These are phyloP conservation scores for Colletotrichum horii DNA, from an alignment of 2,329 filamentous ascomycete species.

Conservation along the genomic window DNA sequence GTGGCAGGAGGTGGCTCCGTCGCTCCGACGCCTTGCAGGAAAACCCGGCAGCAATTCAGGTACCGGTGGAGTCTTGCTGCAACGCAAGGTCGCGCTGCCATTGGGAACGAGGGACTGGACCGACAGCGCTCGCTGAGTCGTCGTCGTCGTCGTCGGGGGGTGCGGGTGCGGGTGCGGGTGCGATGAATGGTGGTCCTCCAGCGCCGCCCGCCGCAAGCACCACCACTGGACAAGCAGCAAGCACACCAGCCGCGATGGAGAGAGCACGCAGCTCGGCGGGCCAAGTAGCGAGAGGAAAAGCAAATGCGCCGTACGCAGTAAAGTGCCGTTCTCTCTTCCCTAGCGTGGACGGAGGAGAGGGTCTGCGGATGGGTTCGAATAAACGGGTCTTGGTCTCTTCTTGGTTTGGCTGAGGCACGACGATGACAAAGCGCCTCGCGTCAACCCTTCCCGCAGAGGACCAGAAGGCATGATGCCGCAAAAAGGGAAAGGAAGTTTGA, in stretches of 20 bases:
- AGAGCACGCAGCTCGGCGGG: not conserved
- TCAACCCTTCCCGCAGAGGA: not conserved
- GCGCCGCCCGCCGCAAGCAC: not conserved
- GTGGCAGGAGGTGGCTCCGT: not conserved
- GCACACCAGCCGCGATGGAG: not conserved
- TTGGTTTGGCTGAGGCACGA: not conserved
- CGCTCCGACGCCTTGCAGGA: not conserved
- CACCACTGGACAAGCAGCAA: not conserved
- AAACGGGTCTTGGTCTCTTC: not conserved
- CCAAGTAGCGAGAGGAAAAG: not conserved
- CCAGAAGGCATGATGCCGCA: not conserved
- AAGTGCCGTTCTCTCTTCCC: not conserved
- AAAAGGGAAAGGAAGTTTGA: not conserved
- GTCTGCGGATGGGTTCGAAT: not conserved
- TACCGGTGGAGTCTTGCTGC: not conserved
- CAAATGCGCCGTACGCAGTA: not conserved
- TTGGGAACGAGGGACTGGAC: not conserved
- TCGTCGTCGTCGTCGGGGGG: not conserved
- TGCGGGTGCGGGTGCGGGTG: not conserved
- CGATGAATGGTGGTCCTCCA: not conserved
- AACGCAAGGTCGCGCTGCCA: not conserved
- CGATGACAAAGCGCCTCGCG: not conserved
- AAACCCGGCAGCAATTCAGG: slow-evolving; percentile 6
- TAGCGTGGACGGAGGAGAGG: not conserved
- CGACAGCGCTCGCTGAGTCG: not conserved